These are phyloP conservation scores for Talaromyces borbonicus DNA, from an alignment of 495 filamentous ascomycete species.

Conservation along the genomic window DNA sequence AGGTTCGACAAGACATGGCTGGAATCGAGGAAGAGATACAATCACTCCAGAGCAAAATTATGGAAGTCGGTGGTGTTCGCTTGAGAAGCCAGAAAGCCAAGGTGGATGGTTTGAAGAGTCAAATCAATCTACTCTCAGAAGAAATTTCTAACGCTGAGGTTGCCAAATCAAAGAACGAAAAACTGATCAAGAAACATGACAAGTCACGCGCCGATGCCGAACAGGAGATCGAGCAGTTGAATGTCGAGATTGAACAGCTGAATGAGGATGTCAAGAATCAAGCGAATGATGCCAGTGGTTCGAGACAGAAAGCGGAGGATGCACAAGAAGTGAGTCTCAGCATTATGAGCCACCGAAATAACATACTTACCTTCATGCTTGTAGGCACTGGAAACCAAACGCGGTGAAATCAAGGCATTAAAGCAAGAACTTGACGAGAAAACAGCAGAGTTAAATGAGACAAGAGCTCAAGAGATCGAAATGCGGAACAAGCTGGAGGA, in stretches of 20 bases:
- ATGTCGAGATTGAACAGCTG: conserved; percentile 61
- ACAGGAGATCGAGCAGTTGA: conserved; percentile 62
- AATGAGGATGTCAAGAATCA: conserved; percentile 70
- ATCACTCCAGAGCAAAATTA: conserved; percentile 85
- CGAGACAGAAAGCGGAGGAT: conserved; percentile 68
- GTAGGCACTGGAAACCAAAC: conserved; percentile 62
- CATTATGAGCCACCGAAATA: neutral
- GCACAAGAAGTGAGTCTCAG: conserved; percentile 53
- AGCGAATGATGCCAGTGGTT: conserved; percentile 59
- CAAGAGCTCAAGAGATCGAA: conserved; percentile 84
- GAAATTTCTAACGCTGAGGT: conserved; percentile 78
- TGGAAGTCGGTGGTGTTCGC: conserved; percentile 92
- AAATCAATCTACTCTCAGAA: conserved; percentile 71
- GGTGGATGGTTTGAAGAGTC: conserved; percentile 84
- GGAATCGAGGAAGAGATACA: conserved; percentile 89
- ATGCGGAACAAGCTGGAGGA: conserved; percentile 98
- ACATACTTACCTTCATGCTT: conserved; percentile 2
- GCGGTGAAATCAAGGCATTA: conserved; percentile 63
- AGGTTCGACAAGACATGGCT: conserved; percentile 68
- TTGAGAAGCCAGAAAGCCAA: conserved; percentile 83
- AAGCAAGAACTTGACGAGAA: conserved; percentile 84
- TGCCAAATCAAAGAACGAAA: conserved; percentile 79
- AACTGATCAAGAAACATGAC: conserved; percentile 77
- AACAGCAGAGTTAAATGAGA: conserved; percentile 79
- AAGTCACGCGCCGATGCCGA: conserved; percentile 67